Base-by-base conservation (phyloP, 2,329 filamentous ascomycete genomes). In the Fusarium dlaminii region DNA sequence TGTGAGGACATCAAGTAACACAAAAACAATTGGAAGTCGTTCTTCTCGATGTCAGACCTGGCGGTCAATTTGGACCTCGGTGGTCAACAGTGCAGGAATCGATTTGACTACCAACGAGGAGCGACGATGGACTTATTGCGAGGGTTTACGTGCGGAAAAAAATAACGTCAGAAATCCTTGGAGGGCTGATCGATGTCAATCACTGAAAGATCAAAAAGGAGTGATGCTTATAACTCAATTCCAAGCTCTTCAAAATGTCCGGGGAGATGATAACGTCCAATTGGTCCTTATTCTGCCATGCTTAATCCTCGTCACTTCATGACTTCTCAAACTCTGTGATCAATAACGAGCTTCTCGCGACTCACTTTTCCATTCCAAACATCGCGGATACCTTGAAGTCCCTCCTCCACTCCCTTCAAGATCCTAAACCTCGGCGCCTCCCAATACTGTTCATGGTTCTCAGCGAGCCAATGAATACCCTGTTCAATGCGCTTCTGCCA, bases 341-440 rank as follows among this genome's bases (percentile, higher is more conserved):
- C 24, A 30, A 69, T 54, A 3, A 69, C 36, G 0, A 69, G 39
- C 12, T 69, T 69, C 22, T 70, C 66, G 0, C 58, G 57, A 4
- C 66, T 70, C 5, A 42, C 34, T 12, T 58, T 70, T 0, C 66
- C 58, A 3, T 45, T n/a, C 65, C 66, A 69, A 9, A 70, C 66
- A 37, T 70, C 58, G 0, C 10, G 58, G 7, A 69, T 48, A 0
- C 66, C 66, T 17, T 65, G 58, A 15, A 70, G 11, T 2, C 66
- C 67, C 22, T 70, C 51, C 3, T 66, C 66, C 4, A 66, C 52
- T 3, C 66, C 66, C 11, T 70, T 42, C 1, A 70, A 6, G 1
- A 59, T 24, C 13, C 18, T 70, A 1, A 46, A 55, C 6, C 66
- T 46, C 1, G 59, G 66, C 1, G 58, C 24, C 13, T 65, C 17